Evolutionary conservation across 371 early-diverging fungal species (phyloP), one percentile per base, ranked within the genome.

Genomic region (Mortierella sp.): DNA sequence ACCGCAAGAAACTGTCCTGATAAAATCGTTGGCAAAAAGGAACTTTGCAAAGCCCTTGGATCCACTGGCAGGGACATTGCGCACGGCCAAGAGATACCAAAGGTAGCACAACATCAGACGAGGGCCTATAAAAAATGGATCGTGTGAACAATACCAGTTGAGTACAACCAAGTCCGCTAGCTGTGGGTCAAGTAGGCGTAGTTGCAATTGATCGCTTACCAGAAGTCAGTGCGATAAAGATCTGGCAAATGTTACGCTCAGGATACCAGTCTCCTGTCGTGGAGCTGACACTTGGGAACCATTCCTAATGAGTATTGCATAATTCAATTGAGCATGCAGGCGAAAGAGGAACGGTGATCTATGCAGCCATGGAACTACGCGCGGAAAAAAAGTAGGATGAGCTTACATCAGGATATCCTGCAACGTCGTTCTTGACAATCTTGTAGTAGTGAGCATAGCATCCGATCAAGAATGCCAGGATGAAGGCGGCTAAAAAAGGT

Each of bases 251-350:
- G 58, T 86, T 87, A 38, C 93, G 83, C 6, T 89, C 93, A 13
- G 92, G 94, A 72, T 91, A 94, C 64, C 91, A 76, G 74, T 94
- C 94, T 54, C 94, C 94, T 24, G 91, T 93, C 0, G 91, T 86
- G 0, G 93, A 92, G 63, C 90, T 90, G 3, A 94, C 92, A 64
- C 93, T 93, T 43, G 94, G 94, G 51, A 93, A 91, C 93, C 92
- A 91, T 84, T 94, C 92, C 84, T 93, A 76, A n/a, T 54, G 14
- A 31, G n/a, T n/a, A 14, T 41, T 27, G 26, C 5, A 27, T 27
- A n/a, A n/a, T n/a, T n/a, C n/a, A n/a, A n/a, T n/a, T n/a, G n/a
- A n/a, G n/a, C n/a, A n/a, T n/a, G n/a, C n/a, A n/a, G n/a, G n/a
- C n/a, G n/a, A 10, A 46, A 19, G 19, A 19, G n/a, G 6, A 46